Percentiles rank a stretch among this genome's conserved stretches.
phyloP scores from a whole-genome alignment of 805 yeast species.

The Maudiozyma barnettii region DNA sequence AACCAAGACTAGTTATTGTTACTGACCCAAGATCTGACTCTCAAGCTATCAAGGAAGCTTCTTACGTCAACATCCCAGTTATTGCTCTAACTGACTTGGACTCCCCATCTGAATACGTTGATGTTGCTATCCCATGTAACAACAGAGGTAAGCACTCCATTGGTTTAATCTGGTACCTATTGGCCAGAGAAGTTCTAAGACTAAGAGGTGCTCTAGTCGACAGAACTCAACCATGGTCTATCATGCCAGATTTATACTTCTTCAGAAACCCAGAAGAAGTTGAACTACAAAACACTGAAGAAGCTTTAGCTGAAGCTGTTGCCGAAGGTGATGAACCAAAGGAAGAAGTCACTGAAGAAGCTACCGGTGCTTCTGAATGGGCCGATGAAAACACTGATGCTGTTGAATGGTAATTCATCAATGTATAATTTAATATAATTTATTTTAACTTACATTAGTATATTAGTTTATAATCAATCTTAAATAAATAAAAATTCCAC shows the following conservation, averaged over 20 bases:
- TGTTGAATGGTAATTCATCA: conserved; percentile 22
- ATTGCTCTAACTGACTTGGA: conserved; percentile 98
- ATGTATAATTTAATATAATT: conserved; percentile 1
- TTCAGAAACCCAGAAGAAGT: conserved; percentile 99
- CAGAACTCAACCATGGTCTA: conserved; percentile 96
- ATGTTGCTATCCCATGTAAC: conserved; percentile 99
- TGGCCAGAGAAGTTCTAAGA: conserved; percentile 98
- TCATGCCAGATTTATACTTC: conserved; percentile 99
- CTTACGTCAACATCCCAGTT: conserved; percentile 99
- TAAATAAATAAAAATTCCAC: conserved; percentile 1
- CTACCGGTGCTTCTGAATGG: conserved; percentile 54
- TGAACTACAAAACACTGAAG: conserved; percentile 65
- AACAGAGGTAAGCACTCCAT: conserved; percentile 99
- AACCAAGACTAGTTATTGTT: conserved; percentile 98
- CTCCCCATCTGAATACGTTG: conserved; percentile 98
- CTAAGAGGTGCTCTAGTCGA: conserved; percentile 94
- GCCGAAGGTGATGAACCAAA: conserved; percentile 55
- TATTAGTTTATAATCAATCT: conserved; percentile 7
- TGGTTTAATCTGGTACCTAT: conserved; percentile 99
- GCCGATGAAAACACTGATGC: conserved; percentile 38
- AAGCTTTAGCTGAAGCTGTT: conserved; percentile 61
- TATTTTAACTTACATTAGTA: conserved; percentile 9
- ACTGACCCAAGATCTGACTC: conserved; percentile 99
- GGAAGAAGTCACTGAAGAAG: conserved; percentile 71
- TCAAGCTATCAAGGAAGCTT: conserved; percentile 99